Evolutionary conservation across 371 early-diverging fungal species (phyloP).

Genomic region (Lichtheimia ramosa): DNA sequence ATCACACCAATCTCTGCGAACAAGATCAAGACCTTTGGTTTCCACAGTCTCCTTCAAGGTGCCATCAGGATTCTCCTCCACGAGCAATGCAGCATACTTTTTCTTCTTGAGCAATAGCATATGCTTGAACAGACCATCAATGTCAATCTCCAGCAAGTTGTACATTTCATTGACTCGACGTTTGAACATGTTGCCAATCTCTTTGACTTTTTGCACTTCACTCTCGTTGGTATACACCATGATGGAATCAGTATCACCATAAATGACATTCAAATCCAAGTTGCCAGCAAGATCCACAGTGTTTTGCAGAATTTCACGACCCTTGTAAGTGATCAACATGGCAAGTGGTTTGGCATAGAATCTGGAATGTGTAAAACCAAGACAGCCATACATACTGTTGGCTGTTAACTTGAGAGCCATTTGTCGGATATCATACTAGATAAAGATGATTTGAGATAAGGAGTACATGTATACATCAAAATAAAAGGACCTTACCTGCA

Average conservation of each 20-base stretch:
- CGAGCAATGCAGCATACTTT: slow-evolving; percentile 95
- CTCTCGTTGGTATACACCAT: slow-evolving; percentile 97
- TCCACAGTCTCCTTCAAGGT: slow-evolving; percentile 71
- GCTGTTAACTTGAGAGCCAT: slow-evolving; percentile 98
- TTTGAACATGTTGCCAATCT: slow-evolving; percentile 83
- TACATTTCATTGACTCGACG: slow-evolving; percentile 92
- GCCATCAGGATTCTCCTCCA: slow-evolving; percentile 67
- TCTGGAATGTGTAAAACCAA: slow-evolving; percentile 94
- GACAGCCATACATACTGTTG: slow-evolving; percentile 99
- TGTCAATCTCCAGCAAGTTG: slow-evolving; percentile 94
- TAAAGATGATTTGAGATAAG: background rate
- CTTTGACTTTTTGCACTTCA: slow-evolving; percentile 74
- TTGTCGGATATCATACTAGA: slow-evolving; percentile 91
- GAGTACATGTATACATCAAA: too few species aligned
- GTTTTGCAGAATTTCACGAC: slow-evolving; percentile 96
- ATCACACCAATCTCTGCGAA: slow-evolving; percentile 98
- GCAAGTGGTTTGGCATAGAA: slow-evolving; percentile 99
- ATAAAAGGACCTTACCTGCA: slow-evolving; percentile 47
- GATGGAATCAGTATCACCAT: slow-evolving; percentile 99
- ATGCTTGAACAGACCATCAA: slow-evolving; percentile 95
- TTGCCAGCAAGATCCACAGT: slow-evolving; percentile 89
- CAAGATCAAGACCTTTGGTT: slow-evolving; percentile 98
- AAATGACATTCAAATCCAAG: slow-evolving; percentile 91
- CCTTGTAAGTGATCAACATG: slow-evolving; percentile 96
- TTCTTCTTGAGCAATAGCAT: slow-evolving; percentile 99